Conservation (phyloP, 148 eudicot genomes). For the Cornus controversa region DNA sequence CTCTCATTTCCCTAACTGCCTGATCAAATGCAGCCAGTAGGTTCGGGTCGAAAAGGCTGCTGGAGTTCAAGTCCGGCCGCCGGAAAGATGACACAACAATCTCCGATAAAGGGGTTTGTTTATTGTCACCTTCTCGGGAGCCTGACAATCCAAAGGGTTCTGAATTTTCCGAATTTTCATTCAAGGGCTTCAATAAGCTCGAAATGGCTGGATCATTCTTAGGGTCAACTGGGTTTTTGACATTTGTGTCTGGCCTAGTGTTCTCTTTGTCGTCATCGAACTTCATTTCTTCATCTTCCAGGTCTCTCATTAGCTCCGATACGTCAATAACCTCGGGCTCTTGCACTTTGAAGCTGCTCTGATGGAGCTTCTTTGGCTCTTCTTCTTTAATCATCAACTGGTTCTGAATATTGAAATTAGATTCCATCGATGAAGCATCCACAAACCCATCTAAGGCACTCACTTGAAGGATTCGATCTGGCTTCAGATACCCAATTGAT, state of each 20-base stretch:
- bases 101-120: slow-evolving; percentile 31
- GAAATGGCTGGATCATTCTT: neutral
- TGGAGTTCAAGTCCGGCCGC: slow-evolving; percentile 64
- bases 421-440: slow-evolving; percentile 28
- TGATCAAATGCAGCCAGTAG: slow-evolving; percentile 61
- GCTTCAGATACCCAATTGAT: slow-evolving; percentile 57
- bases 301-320: slow-evolving; percentile 45
- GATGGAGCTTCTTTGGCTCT: slow-evolving; percentile 20
- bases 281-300: slow-evolving; percentile 36
- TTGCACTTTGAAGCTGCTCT: slow-evolving; percentile 11
- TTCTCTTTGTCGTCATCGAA: slow-evolving; percentile 54
- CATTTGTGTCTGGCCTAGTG: slow-evolving; percentile 21
- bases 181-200: neutral
- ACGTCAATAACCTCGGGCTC: slow-evolving; percentile 48
- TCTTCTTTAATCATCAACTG: slow-evolving; percentile 13
- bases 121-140: neutral
- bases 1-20: slow-evolving; percentile 52
- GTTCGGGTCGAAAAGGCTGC: slow-evolving; percentile 68
- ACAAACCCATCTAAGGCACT: slow-evolving; percentile 52
- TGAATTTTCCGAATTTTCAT: neutral
- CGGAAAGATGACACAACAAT: slow-evolving; percentile 40
- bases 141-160: neutral
- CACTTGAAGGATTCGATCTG: slow-evolving; percentile 62
- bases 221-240: slow-evolving; percentile 12
- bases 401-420: slow-evolving; percentile 25